Evolutionary conservation across 139 green algal genomes (phyloP).

Genomic region (Chlamydomonas sphaeroides): DNA sequence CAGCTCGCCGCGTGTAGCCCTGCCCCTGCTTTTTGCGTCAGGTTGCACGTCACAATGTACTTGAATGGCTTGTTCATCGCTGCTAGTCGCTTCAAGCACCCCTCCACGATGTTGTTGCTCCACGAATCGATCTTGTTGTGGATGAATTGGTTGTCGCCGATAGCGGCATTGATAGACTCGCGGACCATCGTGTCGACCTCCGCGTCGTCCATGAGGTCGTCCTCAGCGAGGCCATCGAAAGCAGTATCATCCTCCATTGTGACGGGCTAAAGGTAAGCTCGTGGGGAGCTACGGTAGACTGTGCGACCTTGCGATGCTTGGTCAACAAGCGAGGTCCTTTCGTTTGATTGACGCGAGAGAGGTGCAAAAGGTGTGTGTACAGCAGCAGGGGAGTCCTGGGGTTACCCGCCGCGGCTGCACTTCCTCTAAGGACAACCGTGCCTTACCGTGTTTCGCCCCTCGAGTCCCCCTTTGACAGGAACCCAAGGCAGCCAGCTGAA

Average conservation of each 20-base stretch:
- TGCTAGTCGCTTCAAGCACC: constrained; percentile 81
- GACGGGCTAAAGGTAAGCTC: no score
- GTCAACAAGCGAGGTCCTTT: no score
- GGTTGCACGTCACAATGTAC: constrained; percentile 78
- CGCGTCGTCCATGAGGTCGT: constrained; percentile 87
- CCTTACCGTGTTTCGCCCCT: no score
- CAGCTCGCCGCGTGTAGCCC: constrained; percentile 76
- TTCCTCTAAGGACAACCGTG: no score
- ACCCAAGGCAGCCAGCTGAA: no score
- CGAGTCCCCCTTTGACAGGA: no score
- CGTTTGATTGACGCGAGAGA: no score
- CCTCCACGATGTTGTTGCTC: constrained; percentile 82
- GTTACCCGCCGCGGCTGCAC: no score
- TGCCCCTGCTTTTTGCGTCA: constrained; percentile 79
- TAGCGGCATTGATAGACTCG: constrained; percentile 60
- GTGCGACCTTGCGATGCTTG: no score
- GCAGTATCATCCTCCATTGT: constrained; percentile 48
- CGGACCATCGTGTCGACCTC: constrained; percentile 86
- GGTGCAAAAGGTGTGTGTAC: no score
- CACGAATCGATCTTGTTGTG: constrained; percentile 79
- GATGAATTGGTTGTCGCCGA: constrained; percentile 79
- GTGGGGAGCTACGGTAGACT: no score
- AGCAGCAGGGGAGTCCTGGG: no score
- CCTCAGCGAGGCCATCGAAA: constrained; percentile 72
- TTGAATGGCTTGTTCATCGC: constrained; percentile 88